Conservation (phyloP, 2,329 filamentous ascomycete species). For the Pseudocercospora ulei region DNA sequence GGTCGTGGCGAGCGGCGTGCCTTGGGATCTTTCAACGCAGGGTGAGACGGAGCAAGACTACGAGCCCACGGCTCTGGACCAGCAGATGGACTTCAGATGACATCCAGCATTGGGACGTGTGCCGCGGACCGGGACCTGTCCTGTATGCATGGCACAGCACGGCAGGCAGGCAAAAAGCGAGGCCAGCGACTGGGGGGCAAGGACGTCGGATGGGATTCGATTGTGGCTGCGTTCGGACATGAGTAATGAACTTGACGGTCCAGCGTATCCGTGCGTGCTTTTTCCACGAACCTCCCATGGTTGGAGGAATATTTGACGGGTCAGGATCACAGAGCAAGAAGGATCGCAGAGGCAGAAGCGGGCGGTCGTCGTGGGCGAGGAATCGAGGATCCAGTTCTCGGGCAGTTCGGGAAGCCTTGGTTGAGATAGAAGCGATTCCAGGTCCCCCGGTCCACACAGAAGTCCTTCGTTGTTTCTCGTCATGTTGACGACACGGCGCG, state of each 20-base stretch:
- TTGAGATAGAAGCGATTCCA: not conserved
- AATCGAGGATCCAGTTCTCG: too few species aligned
- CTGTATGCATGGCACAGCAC: not conserved
- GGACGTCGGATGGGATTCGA: too few species aligned
- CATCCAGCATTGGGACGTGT: not conserved
- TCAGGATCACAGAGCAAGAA: too few species aligned
- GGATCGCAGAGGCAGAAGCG: too few species aligned
- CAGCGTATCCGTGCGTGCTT: too few species aligned
- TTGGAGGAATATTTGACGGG: too few species aligned
- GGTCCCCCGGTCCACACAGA: not conserved
- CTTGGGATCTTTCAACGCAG: constrained; percentile 1
- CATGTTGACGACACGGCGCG: constrained; percentile 6
- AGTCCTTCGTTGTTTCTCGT: not conserved
- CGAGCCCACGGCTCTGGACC: constrained; percentile 1
- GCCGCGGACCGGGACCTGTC: not conserved
- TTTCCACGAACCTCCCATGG: too few species aligned
- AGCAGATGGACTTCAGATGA: constrained; percentile 2
- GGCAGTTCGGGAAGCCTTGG: too few species aligned
- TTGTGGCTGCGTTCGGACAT: not conserved
- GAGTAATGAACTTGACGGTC: not conserved
- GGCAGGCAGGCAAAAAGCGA: not conserved
- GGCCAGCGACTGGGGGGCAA: not conserved
- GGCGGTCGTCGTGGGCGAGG: too few species aligned
- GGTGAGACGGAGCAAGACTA: not conserved
- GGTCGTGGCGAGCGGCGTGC: not conserved